Conservation (phyloP, 345 rosid species). For the Camelina sativa region DNA sequence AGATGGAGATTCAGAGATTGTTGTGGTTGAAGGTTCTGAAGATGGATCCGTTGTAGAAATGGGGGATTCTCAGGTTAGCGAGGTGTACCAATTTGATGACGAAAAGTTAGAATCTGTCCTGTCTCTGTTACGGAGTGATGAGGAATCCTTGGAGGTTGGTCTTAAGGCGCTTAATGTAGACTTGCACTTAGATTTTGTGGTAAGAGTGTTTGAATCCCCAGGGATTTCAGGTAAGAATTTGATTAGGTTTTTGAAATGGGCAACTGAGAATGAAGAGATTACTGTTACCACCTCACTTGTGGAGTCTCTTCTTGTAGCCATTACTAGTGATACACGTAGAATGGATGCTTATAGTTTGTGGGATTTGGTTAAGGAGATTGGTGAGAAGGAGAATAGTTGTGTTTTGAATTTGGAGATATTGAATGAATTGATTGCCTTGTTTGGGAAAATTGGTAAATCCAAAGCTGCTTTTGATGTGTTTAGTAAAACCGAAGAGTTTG, state of each 20-base stretch:
- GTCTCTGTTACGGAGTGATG: conserved; percentile 69
- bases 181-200: conserved; percentile 56
- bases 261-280: conserved; percentile 44
- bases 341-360: conserved; percentile 63
- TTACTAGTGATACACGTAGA: conserved; percentile 52
- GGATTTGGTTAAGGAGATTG: conserved; percentile 73
- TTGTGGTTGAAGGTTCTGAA: conserved; percentile 9
- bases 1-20: conserved; percentile 28
- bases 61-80: conserved; percentile 34
- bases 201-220: conserved; percentile 63
- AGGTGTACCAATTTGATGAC: conserved; percentile 50
- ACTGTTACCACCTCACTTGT: conserved; percentile 46
- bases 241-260: conserved; percentile 72
- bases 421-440: conserved; percentile 66
- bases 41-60: conserved; percentile 33
- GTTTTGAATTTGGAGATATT: conserved; percentile 56
- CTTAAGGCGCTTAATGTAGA: conserved; percentile 53
- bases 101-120: conserved; percentile 64
- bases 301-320: conserved; percentile 54
- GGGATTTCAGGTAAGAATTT: conserved; percentile 57
- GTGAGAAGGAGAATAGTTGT: conserved; percentile 41
- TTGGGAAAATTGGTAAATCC: conserved; percentile 71
- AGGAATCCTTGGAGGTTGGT: conserved; percentile 59
- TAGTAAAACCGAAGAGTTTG: conserved; percentile 60
- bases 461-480: conserved; percentile 77